phyloP scores from a whole-genome alignment of 805 yeast genomes.

The Clavispora vitiphila region DNA sequence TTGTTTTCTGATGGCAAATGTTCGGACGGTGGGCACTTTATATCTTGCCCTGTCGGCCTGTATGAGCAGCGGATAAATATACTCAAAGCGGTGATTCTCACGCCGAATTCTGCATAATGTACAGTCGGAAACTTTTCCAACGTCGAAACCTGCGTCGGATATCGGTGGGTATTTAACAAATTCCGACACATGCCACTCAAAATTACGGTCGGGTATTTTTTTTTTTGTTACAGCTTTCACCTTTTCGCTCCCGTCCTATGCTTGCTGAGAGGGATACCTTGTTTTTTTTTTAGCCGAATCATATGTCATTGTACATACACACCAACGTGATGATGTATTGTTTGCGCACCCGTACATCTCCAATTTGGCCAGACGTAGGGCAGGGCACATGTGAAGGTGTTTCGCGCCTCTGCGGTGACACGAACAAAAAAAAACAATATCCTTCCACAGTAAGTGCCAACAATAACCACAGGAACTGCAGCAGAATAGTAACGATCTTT shows the following conservation, averaged over 20 bases:
- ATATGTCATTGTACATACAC: not conserved
- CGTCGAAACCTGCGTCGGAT: not conserved
- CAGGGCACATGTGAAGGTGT: not conserved
- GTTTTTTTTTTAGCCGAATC: too few relatives aligned
- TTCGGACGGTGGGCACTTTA: not conserved
- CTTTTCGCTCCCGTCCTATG: too few relatives aligned
- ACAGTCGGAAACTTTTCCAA: not conserved
- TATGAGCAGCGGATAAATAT: not conserved
- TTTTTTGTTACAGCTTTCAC: too few relatives aligned
- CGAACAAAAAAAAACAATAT: not conserved
- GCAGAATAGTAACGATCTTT: not conserved
- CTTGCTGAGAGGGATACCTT: too few relatives aligned
- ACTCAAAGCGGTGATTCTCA: not conserved
- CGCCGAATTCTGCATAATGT: not conserved
- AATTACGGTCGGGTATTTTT: too few relatives aligned
- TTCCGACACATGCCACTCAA: too few relatives aligned
- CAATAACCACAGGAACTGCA: not conserved
- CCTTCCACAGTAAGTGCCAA: not conserved
- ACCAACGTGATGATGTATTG: too few relatives aligned
- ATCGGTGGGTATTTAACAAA: not conserved
- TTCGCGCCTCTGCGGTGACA: not conserved
- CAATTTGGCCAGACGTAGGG: not conserved
- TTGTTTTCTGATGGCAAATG: not conserved
- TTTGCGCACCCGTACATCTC: not conserved
- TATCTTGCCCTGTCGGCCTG: not conserved